These are phyloP conservation scores for Sicyos baderoa DNA, from an alignment of 306 rosid genomes.

Conservation along the genomic window DNA sequence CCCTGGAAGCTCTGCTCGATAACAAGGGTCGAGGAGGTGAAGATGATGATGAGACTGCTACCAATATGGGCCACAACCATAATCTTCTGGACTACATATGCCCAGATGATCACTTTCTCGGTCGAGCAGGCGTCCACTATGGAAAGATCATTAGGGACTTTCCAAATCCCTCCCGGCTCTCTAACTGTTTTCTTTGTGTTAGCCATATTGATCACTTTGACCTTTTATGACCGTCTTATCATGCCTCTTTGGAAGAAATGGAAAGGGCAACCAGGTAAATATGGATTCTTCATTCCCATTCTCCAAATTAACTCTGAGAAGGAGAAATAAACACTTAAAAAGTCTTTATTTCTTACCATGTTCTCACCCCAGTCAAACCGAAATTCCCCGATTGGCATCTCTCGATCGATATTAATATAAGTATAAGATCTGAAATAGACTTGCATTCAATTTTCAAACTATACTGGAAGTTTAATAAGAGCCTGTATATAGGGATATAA, in stretches of 20 bases:
- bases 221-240: slow-evolving; percentile 57
- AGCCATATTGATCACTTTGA: slow-evolving; percentile 67
- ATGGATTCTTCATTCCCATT: neutral
- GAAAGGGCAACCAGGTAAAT: slow-evolving; percentile 71
- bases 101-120: slow-evolving; percentile 89
- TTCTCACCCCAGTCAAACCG: neutral
- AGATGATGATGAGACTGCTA: slow-evolving; percentile 71
- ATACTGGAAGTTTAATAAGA: neutral
- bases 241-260: slow-evolving; percentile 77
- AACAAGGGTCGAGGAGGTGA: slow-evolving; percentile 84
- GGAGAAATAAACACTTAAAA: neutral
- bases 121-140: slow-evolving; percentile 94
- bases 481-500: too few relatives aligned
- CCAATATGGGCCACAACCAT: slow-evolving; percentile 97
- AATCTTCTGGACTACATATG: slow-evolving; percentile 81
- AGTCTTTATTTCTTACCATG: neutral
- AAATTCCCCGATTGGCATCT: neutral
- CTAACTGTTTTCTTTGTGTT: slow-evolving; percentile 77
- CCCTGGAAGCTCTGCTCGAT: slow-evolving; percentile 73
- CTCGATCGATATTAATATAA: neutral
- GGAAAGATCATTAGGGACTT: slow-evolving; percentile 51
- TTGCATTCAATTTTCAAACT: neutral
- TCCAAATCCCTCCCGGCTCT: slow-evolving; percentile 87
- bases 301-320: neutral
- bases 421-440: neutral